phyloP scores from a whole-genome alignment of 2,329 filamentous ascomycete species.

The Colletotrichum tamarilloi region DNA sequence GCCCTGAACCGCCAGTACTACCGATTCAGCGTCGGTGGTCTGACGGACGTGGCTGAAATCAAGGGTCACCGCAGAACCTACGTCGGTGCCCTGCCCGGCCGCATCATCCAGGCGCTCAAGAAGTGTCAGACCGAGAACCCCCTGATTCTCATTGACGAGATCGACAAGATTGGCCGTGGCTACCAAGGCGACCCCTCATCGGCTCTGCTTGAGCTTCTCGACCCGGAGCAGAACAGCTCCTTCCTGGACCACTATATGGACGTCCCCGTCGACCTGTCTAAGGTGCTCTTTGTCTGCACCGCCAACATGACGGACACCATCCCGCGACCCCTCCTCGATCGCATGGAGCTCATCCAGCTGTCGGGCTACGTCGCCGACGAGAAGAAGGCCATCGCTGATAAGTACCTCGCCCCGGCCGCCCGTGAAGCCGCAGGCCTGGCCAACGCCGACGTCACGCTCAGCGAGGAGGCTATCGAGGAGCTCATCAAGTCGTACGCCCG shows the following conservation, averaged over 20 bases:
- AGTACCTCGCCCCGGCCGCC: constrained; percentile 92
- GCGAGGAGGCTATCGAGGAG: constrained; percentile 90
- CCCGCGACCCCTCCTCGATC: constrained; percentile 89
- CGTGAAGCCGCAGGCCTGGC: constrained; percentile 93
- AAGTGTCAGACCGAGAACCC: constrained; percentile 99
- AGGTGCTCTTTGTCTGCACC: constrained; percentile 98
- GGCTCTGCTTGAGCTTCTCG: constrained; percentile 90
- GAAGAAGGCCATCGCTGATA: constrained; percentile 98
- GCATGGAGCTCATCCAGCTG: constrained; percentile 97
- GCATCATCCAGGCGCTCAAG: constrained; percentile 98
- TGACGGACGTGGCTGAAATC: constrained; percentile 98
- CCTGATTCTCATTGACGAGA: constrained; percentile 93
- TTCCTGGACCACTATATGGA: constrained; percentile 99
- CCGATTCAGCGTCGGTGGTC: constrained; percentile 95
- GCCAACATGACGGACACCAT: constrained; percentile 99
- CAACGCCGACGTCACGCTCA: constrained; percentile 88
- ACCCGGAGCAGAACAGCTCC: constrained; percentile 96
- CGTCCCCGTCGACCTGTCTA: constrained; percentile 95
- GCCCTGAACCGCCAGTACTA: constrained; percentile 97
- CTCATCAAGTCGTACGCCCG: constrained; percentile 99
- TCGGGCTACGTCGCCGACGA: constrained; percentile 98
- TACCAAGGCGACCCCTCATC: constrained; percentile 97
- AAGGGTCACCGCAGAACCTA: constrained; percentile 98
- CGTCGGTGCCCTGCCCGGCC: constrained; percentile 92
- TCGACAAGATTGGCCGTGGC: constrained; percentile 97